These are phyloP conservation scores for Hevea brasiliensis DNA, from an alignment of 345 rosid genomes.

Conservation along the genomic window DNA sequence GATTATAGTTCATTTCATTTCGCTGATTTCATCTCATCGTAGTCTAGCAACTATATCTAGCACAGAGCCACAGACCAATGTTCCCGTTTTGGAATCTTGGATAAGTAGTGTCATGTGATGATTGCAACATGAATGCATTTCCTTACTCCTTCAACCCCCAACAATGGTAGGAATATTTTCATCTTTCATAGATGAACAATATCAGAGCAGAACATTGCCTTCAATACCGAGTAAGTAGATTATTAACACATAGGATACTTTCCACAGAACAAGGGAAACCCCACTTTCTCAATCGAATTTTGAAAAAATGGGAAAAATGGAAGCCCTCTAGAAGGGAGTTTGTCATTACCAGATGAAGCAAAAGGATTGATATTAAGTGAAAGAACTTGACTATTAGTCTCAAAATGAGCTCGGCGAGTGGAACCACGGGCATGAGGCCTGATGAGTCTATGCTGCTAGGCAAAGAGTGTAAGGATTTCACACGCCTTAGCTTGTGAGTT, in stretches of 20 bases:
- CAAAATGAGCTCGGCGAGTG: neutral
- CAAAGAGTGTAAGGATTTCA: no score
- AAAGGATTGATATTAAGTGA: neutral
- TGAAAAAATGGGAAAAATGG: constrained; percentile 12
- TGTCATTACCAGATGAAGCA: no score
- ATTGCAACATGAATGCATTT: neutral
- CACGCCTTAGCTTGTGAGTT: no score
- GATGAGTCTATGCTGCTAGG: no score
- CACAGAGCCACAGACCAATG: no score
- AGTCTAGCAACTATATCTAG: no score
- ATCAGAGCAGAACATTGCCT: constrained; percentile 3
- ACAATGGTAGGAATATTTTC: constrained; percentile 21
- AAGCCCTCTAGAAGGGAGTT: constrained; percentile 5
- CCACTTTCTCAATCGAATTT: constrained; percentile 8
- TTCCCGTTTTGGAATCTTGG: constrained; percentile 9
- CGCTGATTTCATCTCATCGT: no score
- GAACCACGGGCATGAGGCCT: neutral
- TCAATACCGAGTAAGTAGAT: neutral
- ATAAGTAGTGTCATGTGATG: constrained; percentile 19
- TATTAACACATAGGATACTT: neutral
- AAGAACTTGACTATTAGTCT: neutral
- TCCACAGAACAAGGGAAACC: constrained; percentile 10
- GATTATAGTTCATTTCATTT: no score
- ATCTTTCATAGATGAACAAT: constrained; percentile 10
- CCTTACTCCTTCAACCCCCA: constrained; percentile 15